Conservation (phyloP, 2,329 filamentous ascomycete species). For the Neofusicoccum parvum region DNA sequence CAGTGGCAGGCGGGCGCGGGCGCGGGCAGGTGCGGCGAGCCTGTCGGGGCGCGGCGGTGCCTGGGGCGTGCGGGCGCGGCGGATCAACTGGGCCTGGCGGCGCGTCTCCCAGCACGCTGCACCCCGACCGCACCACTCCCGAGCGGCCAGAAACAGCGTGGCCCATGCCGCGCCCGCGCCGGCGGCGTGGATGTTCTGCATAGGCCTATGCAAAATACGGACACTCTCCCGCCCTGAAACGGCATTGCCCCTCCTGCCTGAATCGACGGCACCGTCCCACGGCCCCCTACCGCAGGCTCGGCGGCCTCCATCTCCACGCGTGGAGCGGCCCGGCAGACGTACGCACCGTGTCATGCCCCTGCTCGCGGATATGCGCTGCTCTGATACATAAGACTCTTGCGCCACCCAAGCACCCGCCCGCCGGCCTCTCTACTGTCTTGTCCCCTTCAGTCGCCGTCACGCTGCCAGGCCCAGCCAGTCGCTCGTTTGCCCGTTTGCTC, state of each 20-base stretch:
- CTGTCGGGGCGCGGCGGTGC: neutral
- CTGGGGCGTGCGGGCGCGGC: neutral
- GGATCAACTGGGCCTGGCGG: neutral
- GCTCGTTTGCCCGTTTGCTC: constrained; percentile 12
- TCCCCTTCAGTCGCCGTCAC: neutral
- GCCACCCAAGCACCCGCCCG: constrained; percentile 3
- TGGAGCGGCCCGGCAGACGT: constrained; percentile 8
- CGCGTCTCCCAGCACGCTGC: neutral
- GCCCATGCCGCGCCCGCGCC: constrained; percentile 6
- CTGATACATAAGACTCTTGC: constrained; percentile 17
- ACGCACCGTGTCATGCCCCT: constrained; percentile 9
- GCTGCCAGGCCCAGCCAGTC: neutral
- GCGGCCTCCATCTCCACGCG: constrained; percentile 12
- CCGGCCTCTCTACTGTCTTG: neutral
- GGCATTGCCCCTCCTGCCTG: constrained; percentile 12
- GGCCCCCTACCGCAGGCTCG: neutral
- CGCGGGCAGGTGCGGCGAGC: neutral
- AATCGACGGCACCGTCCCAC: neutral
- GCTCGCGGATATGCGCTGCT: neutral
- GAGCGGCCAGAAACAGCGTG: constrained; percentile 3
- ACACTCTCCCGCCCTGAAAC: constrained; percentile 13
- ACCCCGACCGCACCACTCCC: neutral
- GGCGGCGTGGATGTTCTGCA: constrained; percentile 14
- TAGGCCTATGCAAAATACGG: constrained; percentile 8
- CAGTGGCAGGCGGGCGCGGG: neutral